Base-by-base conservation (phyloP, 345 rosid species). In the Eucalyptus guilfoylei region DNA sequence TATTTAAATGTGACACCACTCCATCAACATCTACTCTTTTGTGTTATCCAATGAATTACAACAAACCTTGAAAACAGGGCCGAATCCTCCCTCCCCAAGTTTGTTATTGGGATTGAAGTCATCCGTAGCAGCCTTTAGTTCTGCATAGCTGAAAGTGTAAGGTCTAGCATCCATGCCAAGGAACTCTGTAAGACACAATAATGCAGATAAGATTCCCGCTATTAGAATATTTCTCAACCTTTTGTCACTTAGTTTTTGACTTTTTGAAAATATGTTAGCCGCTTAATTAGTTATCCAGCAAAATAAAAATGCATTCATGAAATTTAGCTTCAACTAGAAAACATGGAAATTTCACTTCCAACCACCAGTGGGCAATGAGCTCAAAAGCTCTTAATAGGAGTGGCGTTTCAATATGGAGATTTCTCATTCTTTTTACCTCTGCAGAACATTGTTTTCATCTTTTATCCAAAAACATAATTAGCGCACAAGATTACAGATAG, bases 81-180 rank as follows among this genome's bases (percentile, higher is more conserved):
- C 96, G 88, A 93, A 96, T 87, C 99, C 96, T 92, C 97, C 98
- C 92, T 96, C 98, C 90, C 97, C 98, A 62, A 95, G 96, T 91
- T 96, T 96, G 91, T 95, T 93, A 83, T 93, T 88, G 64, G 92
- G 90, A 91, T 89, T 92, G 85, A 96, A 96, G 87, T 94, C 95
- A 47, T 95, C 93, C 44, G 97, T 93, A 40, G 96, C 98, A 89
- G 93, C 60, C 92, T 88, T 95, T 76, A 96, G 94, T 89, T 95
- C 95, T 30, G 93, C 88, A 92, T 91, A 93, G 89, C 91, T 93
- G 91, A 96, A 96, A 85, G 97, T 94, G 91, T 94, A 92, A 16
- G 96, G 96, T 85, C 90, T 92, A 81, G 92, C 60, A 88, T 94
- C 95, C 87, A 95, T 90, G 47, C 94, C 94, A 42, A 88, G 89